These are phyloP conservation scores for Pelargonium citronellum DNA, from an alignment of 441 rosid species.

Conservation along the genomic window DNA sequence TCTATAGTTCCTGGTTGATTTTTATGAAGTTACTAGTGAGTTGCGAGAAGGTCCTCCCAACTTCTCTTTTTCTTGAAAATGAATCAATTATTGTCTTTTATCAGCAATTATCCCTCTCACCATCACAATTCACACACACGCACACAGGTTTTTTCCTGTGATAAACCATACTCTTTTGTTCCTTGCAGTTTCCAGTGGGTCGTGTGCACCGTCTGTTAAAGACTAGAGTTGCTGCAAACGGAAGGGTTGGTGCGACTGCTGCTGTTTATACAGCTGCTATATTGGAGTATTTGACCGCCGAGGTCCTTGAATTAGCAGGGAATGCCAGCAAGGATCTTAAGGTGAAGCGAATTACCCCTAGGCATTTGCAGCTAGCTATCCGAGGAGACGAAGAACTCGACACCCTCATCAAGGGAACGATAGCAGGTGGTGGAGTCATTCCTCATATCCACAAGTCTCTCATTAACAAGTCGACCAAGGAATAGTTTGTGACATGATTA, in stretches of 20 bases:
- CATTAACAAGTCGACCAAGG: constrained; percentile 77
- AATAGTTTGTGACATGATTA: constrained; percentile 25
- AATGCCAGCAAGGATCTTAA: constrained; percentile 90
- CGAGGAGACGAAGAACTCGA: constrained; percentile 93
- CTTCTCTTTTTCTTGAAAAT: background rate
- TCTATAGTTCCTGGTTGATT: background rate
- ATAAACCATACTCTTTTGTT: background rate
- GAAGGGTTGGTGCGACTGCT: constrained; percentile 87
- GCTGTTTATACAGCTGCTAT: constrained; percentile 81
- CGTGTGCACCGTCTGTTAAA: constrained; percentile 84
- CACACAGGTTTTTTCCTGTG: background rate
- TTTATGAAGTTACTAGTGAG: background rate
- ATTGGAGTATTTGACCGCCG: constrained; percentile 80
- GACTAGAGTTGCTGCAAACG: constrained; percentile 52
- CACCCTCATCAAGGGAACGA: constrained; percentile 90
- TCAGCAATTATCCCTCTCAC: too few relatives aligned
- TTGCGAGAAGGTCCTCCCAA: background rate
- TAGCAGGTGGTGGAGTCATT: constrained; percentile 93
- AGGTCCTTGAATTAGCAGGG: constrained; percentile 86
- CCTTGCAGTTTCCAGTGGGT: constrained; percentile 73
- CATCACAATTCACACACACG: too few relatives aligned
- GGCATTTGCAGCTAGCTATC: constrained; percentile 89
- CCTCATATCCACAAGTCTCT: constrained; percentile 95
- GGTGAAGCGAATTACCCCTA: constrained; percentile 85
- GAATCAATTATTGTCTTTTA: too few relatives aligned